phyloP scores from a whole-genome alignment of 2,329 filamentous ascomycete genomes.

The Phialophora verrucosa region DNA sequence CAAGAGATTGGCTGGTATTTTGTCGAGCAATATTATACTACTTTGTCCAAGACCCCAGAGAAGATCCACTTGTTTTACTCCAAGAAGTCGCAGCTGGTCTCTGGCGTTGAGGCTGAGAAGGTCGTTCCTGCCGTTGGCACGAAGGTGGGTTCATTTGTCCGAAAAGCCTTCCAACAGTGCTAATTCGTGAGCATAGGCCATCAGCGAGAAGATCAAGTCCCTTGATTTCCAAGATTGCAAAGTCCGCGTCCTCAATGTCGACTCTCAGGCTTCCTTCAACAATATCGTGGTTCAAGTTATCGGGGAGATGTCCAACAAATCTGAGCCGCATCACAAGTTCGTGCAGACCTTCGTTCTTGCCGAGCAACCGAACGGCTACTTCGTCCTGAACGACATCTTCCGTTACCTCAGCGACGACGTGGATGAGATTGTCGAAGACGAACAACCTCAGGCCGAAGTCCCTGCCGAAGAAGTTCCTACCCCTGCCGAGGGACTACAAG shows the following conservation, averaged over 20 bases:
- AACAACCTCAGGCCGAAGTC: conserved; percentile 42
- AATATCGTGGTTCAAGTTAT: conserved; percentile 99
- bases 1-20: conserved; percentile 99
- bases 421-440: conserved; percentile 59
- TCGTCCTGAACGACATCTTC: conserved; percentile 97
- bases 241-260: conserved; percentile 96
- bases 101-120: conserved; percentile 87
- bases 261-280: conserved; percentile 88
- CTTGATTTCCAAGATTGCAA: conserved; percentile 98
- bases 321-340: conserved; percentile 89
- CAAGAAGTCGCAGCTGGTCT: conserved; percentile 94
- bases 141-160: conserved; percentile 64
- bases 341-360: conserved; percentile 97
- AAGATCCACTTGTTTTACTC: conserved; percentile 96
- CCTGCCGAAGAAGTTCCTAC: conserved; percentile 42
- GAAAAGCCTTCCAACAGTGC: background rate
- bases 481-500: conserved; percentile 50
- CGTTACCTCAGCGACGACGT: conserved; percentile 87
- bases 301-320: conserved; percentile 95
- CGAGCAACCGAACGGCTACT: conserved; percentile 95
- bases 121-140: conserved; percentile 85
- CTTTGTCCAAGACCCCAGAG: conserved; percentile 89
- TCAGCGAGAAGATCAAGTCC: conserved; percentile 91
- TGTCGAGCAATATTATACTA: conserved; percentile 99
- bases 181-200: conserved; percentile 63